Conservation (phyloP, 768 basidiomycete genomes). For the Rhodosporidiobolus sp. region DNA sequence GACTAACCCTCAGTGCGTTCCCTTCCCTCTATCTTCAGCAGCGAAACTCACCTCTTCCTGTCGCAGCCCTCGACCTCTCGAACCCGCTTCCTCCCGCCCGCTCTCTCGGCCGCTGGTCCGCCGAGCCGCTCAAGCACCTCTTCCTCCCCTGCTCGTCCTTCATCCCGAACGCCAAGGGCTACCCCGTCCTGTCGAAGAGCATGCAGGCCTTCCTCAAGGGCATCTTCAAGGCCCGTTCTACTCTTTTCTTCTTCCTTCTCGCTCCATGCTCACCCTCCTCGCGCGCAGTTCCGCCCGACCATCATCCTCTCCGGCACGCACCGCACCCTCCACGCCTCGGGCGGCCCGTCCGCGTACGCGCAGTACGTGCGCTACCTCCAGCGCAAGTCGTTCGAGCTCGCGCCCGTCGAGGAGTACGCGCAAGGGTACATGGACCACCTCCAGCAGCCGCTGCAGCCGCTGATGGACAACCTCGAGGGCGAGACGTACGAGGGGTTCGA, state of each 20-base stretch:
- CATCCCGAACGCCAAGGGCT: conserved; percentile 92
- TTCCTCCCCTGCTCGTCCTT: conserved; percentile 86
- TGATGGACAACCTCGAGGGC: conserved; percentile 96
- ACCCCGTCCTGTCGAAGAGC: conserved; percentile 90
- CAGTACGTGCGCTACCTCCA: conserved; percentile 85
- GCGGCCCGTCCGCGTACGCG: conserved; percentile 80
- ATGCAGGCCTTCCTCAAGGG: conserved; percentile 87
- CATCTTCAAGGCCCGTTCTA: conserved; percentile 69
- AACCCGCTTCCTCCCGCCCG: conserved; percentile 77
- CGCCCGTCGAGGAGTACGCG: conserved; percentile 83
- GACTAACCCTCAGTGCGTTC: conserved; percentile 51
- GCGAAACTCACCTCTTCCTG: not conserved
- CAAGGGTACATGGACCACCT: conserved; percentile 92
- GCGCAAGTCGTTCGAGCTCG: conserved; percentile 62
- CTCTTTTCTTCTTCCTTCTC: not conserved
- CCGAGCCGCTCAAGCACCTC: conserved; percentile 85
- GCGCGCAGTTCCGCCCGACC: conserved; percentile 72
- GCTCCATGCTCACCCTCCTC: not conserved
- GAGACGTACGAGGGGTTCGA: conserved; percentile 97
- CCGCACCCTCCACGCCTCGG: conserved; percentile 65
- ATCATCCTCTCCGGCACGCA: conserved; percentile 73
- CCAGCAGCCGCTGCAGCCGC: conserved; percentile 81
- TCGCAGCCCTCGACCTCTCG: conserved; percentile 80
- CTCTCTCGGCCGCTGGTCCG: conserved; percentile 80
- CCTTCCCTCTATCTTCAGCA: conserved; percentile 15